Conservation (phyloP, 805 yeast species). For the Ogataea chonburiensis region DNA sequence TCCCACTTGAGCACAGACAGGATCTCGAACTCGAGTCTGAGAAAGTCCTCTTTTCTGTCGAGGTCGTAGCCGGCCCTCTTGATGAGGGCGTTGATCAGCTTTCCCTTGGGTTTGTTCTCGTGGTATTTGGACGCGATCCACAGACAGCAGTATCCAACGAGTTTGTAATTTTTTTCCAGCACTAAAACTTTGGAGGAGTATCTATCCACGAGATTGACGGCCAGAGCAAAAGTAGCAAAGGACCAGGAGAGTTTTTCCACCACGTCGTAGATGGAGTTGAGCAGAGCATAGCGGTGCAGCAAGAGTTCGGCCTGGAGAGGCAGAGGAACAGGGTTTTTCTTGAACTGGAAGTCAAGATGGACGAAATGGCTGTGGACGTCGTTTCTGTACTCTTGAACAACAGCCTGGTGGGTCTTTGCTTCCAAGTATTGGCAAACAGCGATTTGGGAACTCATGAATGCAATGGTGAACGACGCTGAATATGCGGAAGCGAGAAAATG, state of each 20-base stretch:
- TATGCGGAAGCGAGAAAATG: slow-evolving; percentile 11
- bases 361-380: slow-evolving; percentile 29
- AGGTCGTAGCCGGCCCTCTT: slow-evolving; percentile 32
- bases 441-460: slow-evolving; percentile 10
- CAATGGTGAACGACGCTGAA: slow-evolving; percentile 1
- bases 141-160: slow-evolving; percentile 43
- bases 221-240: slow-evolving; percentile 37
- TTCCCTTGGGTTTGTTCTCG: slow-evolving; percentile 56
- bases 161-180: slow-evolving; percentile 36
- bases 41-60: slow-evolving; percentile 34
- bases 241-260: slow-evolving; percentile 31
- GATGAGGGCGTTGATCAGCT: slow-evolving; percentile 31
- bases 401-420: slow-evolving; percentile 27
- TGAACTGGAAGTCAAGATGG: slow-evolving; percentile 30
- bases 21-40: slow-evolving; percentile 69
- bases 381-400: slow-evolving; percentile 30
- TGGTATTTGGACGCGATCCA: slow-evolving; percentile 46
- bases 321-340: slow-evolving; percentile 29
- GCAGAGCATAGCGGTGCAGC: slow-evolving; percentile 24
- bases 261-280: slow-evolving; percentile 35
- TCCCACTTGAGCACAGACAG: slow-evolving; percentile 65
- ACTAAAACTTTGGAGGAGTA: slow-evolving; percentile 37
- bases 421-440: slow-evolving; percentile 27
- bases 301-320: slow-evolving; percentile 27
- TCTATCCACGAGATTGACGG: slow-evolving; percentile 39